Evolutionary conservation across 805 yeast species (phyloP), one percentile per base, ranked within the genome.

Genomic region (Candida chauliodis): DNA sequence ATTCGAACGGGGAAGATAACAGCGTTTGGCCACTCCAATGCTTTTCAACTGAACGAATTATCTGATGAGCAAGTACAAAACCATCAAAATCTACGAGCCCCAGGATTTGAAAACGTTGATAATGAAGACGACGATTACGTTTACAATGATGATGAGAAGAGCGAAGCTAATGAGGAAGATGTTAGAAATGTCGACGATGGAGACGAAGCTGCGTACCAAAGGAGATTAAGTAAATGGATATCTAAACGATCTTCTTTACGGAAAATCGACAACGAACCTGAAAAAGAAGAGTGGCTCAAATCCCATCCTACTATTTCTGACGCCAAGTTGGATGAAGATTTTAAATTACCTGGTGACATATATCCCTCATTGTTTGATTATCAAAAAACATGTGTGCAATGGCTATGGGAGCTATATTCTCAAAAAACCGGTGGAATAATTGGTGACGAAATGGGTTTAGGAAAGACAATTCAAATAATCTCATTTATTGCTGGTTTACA

Each of bases 381-480:
- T 57, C 99, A 93, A 52, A 86, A 86, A 51, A 93, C 98, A 0
- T 88, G 98, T 45, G 97, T 93, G 1, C 96, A 93, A 52, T 91
- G 99, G 99, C 74, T 93, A 2, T 90, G 95, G 82, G 99, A 93
- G 54, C 66, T 93, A n/a, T 82, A 85, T 51, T 72, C 79, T 15
- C 98, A 93, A 57, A 79, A 77, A 35, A 83, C 90, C 2, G 99
- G 99, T 2, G 99, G 99, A 0, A 93, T 93, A 16, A 74, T 93
- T 28, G 97, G 98, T 18, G 99, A 93, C 60, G 99, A 93, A 58
- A 93, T 93, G 99, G 99, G 99, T 0, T 63, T 93, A 13, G 99
- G 99, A 2, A 93, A 93, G 54, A 93, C 99, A 0, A 84, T 93
- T 36, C 98, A 93, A 55, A 76, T 93, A 7, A 88, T 89, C 30